Evolutionary conservation across 495 filamentous ascomycete species (phyloP), one percentile per base, ranked within the genome.

Genomic region (Neurospora africana): DNA sequence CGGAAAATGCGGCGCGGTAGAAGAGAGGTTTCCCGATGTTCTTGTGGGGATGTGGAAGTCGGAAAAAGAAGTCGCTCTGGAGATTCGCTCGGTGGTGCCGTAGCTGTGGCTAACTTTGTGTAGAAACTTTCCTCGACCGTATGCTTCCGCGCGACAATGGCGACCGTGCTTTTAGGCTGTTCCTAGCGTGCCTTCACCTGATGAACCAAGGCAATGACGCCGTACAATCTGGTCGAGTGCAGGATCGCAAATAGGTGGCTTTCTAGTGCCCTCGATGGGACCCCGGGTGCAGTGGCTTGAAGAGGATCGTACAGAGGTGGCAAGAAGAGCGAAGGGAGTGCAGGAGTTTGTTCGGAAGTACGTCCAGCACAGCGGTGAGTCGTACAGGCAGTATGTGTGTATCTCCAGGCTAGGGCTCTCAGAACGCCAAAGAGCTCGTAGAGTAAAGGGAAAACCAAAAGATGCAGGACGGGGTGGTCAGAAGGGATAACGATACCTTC

Each of bases 401-500:
- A 70, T 58, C 73, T 72, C 68, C 47, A 72, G 40, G 11, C 47
- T 70, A 67, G 40, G 27, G 47, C n/a, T 40, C 30, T 35, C 68
- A 21, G 35, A 36, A 40, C 68, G 53, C 68, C 36, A 72, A 73
- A 39, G 38, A 41, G 53, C 19, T 61, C 44, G 70, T 69, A 70
- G 5, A 37, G 40, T 35, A 43, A 74, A 33, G 70, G 70, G 53
- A 69, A 40, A 72, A 35, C 58, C 30, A 39, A 47, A 71, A 68
- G 72, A 71, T n/a, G 17, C 40, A 40, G 38, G 41, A 67, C 35
- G 38, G 67, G 23, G 15, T 71, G 71, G 74, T 19, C 27, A 65
- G 73, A 72, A 74, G 78, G 73, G 75, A 74, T 61, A 75, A 37
- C 47, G 74, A 72, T 73, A 73, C 74, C 78, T 78, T 77, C 75